A percentile compares a stretch with the other conserved stretches of the same genome.
Evolutionary conservation across 2,329 filamentous ascomycete genomes (phyloP).

Genomic region (Leptographium wingfieldii): DNA sequence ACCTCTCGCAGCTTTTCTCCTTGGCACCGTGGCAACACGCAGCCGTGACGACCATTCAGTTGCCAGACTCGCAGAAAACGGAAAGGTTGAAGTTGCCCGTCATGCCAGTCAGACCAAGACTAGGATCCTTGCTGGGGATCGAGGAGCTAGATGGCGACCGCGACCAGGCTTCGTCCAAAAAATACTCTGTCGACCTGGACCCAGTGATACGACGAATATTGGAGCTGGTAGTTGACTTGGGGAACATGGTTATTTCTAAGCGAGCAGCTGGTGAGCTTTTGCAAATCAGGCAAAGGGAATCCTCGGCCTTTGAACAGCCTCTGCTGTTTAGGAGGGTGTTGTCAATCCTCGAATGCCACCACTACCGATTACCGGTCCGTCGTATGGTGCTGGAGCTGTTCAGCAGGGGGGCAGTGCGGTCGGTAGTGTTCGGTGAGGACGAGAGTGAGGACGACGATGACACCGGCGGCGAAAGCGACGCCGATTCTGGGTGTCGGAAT

Average conservation of each 20-base stretch:
- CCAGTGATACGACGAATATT: slow-evolving; percentile 62
- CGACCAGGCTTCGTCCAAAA: slow-evolving; percentile 11
- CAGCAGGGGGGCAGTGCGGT: slow-evolving; percentile 75
- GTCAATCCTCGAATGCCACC: slow-evolving; percentile 73
- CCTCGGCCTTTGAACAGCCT: slow-evolving; percentile 61
- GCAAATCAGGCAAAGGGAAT: slow-evolving; percentile 64
- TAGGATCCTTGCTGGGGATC: slow-evolving; percentile 21
- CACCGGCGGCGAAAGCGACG: slow-evolving; percentile 17
- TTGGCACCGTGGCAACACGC: slow-evolving; percentile 47
- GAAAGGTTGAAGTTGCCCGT: slow-evolving; percentile 31
- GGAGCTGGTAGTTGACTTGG: slow-evolving; percentile 73
- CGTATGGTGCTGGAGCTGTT: slow-evolving; percentile 91
- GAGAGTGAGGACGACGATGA: background rate
- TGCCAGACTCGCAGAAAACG: slow-evolving; percentile 41
- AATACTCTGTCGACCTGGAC: slow-evolving; percentile 26
- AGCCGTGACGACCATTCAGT: slow-evolving; percentile 31
- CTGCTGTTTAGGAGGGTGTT: slow-evolving; percentile 77
- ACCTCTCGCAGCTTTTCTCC: slow-evolving; percentile 68
- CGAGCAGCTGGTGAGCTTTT: slow-evolving; percentile 71
- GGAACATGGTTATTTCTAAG: slow-evolving; percentile 87
- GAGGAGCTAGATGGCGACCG: slow-evolving; percentile 13
- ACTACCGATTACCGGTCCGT: slow-evolving; percentile 76
- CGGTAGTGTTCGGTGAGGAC: slow-evolving; percentile 65
- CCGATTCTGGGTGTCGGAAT: background rate
- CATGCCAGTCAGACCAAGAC: slow-evolving; percentile 26